These are phyloP conservation scores for Ceriops decandra DNA, from an alignment of 345 rosid species.

Conservation along the genomic window DNA sequence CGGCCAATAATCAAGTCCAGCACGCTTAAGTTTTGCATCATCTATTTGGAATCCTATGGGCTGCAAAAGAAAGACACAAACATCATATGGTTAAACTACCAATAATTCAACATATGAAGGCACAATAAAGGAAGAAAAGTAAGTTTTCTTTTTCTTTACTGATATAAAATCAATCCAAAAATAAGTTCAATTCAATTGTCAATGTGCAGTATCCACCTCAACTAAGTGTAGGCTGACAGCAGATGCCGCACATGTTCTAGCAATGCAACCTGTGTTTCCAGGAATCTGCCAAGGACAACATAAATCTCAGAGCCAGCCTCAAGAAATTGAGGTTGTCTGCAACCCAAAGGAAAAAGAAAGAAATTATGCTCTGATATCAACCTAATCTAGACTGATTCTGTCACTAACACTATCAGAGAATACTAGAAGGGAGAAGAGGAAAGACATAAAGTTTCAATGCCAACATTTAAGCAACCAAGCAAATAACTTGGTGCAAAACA, in stretches of 20 bases:
- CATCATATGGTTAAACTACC: conserved; percentile 1
- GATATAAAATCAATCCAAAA: too few relatives aligned
- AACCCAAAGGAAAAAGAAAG: conserved; percentile 22
- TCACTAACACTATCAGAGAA: too few relatives aligned
- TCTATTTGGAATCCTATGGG: conserved; percentile 90
- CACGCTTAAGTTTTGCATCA: conserved; percentile 79
- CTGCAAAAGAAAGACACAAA: conserved; percentile 40
- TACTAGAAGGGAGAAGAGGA: too few relatives aligned
- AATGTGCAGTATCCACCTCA: conserved; percentile 39
- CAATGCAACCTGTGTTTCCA: conserved; percentile 96
- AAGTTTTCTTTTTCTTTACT: too few relatives aligned
- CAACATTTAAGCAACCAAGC: too few relatives aligned
- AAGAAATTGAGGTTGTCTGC: conserved; percentile 27
- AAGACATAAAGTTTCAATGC: too few relatives aligned
- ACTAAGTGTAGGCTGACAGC: conserved; percentile 85
- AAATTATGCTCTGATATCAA: background rate
- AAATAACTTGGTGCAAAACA: too few relatives aligned
- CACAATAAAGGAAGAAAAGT: background rate
- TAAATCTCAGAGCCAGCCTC: conserved; percentile 31
- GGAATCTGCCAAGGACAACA: conserved; percentile 68
- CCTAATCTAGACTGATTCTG: background rate
- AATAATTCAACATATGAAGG: background rate
- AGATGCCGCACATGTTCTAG: conserved; percentile 94
- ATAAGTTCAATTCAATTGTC: background rate
- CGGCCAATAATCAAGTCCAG: conserved; percentile 99